phyloP scores from a whole-genome alignment of 202 grass and related monocot species.

The Elaeis oleifera region DNA sequence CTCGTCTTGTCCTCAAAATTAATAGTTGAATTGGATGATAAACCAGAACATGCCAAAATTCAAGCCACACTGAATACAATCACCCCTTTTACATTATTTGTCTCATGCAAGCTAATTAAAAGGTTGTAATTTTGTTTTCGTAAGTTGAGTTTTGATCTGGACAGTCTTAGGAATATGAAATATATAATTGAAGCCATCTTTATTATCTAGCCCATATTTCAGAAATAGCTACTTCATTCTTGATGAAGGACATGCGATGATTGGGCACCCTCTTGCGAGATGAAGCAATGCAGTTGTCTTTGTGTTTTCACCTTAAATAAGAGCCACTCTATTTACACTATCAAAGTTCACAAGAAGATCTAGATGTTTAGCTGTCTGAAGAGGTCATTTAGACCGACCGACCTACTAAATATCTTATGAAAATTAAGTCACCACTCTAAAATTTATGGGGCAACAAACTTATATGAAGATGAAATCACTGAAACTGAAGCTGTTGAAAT shows the following conservation, averaged over 20 bases:
- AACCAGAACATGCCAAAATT: too few species aligned
- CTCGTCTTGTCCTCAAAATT: too few species aligned
- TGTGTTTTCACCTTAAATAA: not conserved
- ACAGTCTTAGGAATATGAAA: conserved; percentile 89
- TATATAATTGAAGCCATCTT: conserved; percentile 79
- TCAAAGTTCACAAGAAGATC: not conserved
- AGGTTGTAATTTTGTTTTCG: too few species aligned
- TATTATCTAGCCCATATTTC: conserved; percentile 40
- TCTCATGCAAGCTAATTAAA: too few species aligned
- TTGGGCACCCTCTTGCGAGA: conserved; percentile 49
- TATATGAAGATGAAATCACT: too few species aligned
- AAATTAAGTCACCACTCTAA: too few species aligned
- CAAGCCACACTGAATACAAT: too few species aligned
- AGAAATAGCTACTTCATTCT: conserved; percentile 66
- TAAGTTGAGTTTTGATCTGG: not conserved
- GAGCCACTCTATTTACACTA: not conserved
- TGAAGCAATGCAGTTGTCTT: not conserved
- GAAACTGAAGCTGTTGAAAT: too few species aligned
- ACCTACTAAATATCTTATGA: not conserved
- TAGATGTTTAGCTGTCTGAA: not conserved
- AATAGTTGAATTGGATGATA: too few species aligned
- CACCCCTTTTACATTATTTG: too few species aligned
- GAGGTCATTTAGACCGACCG: not conserved
- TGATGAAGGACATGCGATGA: conserved; percentile 56
- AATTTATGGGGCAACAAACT: too few species aligned